Conservation (phyloP, 352 stramenopile genomes). For the Globisporangium orthogonon region DNA sequence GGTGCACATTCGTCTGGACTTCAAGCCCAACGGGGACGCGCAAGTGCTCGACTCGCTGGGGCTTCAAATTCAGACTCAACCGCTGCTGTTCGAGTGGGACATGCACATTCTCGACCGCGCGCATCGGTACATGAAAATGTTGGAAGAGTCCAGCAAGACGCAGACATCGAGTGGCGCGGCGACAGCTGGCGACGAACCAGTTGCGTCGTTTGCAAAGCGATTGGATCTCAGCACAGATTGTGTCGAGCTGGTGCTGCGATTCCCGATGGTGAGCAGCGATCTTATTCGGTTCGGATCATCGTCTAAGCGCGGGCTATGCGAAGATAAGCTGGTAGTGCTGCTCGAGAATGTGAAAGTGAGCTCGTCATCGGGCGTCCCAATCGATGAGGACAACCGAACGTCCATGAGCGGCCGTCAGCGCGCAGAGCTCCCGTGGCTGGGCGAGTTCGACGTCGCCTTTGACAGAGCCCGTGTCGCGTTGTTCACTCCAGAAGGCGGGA, state of each 20-base stretch:
- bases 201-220: slow-evolving; percentile 36
- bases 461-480: slow-evolving; percentile 40
- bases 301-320: slow-evolving; percentile 70
- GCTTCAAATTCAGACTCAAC: slow-evolving; percentile 66
- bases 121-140: slow-evolving; percentile 59
- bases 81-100: slow-evolving; percentile 79
- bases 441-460: slow-evolving; percentile 60
- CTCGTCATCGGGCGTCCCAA: slow-evolving; percentile 14
- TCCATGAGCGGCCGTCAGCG: slow-evolving; percentile 3
- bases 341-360: slow-evolving; percentile 57
- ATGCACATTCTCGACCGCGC: slow-evolving; percentile 82
- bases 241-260: slow-evolving; percentile 64
- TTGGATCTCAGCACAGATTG: slow-evolving; percentile 71
- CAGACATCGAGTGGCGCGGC: slow-evolving; percentile 1
- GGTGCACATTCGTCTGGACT: slow-evolving; percentile 59
- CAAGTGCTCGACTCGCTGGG: slow-evolving; percentile 30
- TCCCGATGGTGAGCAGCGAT: slow-evolving; percentile 83
- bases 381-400: slow-evolving; percentile 6
- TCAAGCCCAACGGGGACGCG: slow-evolving; percentile 25
- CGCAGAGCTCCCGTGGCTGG: slow-evolving; percentile 46
- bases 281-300: slow-evolving; percentile 74
- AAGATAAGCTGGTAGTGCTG: slow-evolving; percentile 71
- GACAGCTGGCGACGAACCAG: background rate
- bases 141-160: slow-evolving; percentile 48
- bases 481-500: slow-evolving; percentile 39